These are phyloP conservation scores for Paraphaeosphaeria sporulosa DNA, from an alignment of 2,329 filamentous ascomycete genomes.

Conservation along the genomic window DNA sequence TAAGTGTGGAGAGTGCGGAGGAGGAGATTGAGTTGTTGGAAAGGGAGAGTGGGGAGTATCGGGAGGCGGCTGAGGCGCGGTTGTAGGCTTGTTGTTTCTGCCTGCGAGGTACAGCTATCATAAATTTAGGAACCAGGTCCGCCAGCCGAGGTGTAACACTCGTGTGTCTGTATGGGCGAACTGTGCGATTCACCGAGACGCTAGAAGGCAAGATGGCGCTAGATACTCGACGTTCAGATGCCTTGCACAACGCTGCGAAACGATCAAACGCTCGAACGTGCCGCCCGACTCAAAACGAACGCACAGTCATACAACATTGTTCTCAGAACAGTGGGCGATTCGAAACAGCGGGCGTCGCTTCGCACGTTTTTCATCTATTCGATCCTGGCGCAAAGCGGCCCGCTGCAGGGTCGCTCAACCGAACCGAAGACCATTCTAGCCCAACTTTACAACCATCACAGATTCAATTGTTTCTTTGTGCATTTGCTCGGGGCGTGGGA, in stretches of 20 bases:
- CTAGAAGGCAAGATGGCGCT: too few species aligned
- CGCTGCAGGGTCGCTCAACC: not conserved
- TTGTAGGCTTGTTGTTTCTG: not conserved
- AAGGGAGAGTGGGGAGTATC: conserved; percentile 7
- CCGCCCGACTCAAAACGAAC: too few species aligned
- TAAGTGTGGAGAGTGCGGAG: conserved; percentile 20
- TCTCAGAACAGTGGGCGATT: too few species aligned
- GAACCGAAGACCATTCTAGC: not conserved
- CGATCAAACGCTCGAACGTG: too few species aligned
- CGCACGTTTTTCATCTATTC: not conserved
- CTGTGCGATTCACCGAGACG: not conserved
- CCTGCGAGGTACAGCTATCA: not conserved
- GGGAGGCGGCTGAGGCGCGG: conserved; percentile 2
- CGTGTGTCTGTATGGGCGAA: too few species aligned
- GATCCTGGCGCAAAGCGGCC: conserved; percentile 1
- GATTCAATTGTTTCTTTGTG: not conserved
- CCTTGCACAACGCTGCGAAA: too few species aligned
- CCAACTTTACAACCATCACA: not conserved
- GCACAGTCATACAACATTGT: not conserved
- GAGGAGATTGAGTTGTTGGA: conserved; percentile 19
- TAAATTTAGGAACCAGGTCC: not conserved
- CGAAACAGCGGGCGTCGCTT: too few species aligned
- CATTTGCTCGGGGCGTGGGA: not conserved
- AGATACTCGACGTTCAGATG: too few species aligned
- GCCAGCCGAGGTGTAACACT: not conserved